These are phyloP conservation scores for Calophaca sinica DNA, from an alignment of 306 rosid genomes.

Conservation along the genomic window DNA sequence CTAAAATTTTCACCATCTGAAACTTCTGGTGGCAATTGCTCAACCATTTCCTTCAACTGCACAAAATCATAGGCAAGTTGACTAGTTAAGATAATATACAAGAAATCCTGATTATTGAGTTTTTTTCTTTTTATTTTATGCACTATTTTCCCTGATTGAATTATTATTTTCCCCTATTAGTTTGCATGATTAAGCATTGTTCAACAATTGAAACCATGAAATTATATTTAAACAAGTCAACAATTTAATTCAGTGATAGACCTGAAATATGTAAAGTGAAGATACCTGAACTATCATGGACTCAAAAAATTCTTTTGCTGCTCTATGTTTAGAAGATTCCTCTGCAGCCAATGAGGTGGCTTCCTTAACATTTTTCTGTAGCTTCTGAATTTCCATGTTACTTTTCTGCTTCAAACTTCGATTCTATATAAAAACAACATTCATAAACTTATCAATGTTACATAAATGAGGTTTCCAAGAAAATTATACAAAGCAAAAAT, in stretches of 20 bases:
- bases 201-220: not conserved
- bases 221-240: not conserved
- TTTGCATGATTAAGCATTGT: not conserved
- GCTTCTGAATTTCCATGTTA: constrained; percentile 57
- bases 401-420: constrained; percentile 66
- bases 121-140: not conserved
- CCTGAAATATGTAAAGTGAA: not conserved
- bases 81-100: constrained; percentile 40
- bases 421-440: constrained; percentile 57
- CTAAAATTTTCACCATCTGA: constrained; percentile 52
- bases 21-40: constrained; percentile 70
- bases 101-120: not conserved
- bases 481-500: constrained; percentile 16
- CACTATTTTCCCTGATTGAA: no score
- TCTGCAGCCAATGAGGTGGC: constrained; percentile 53
- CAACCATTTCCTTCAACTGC: constrained; percentile 67
- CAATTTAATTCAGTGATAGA: not conserved
- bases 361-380: constrained; percentile 54
- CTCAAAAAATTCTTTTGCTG: constrained; percentile 57
- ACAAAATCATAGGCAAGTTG: constrained; percentile 42
- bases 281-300: constrained; percentile 70
- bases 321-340: constrained; percentile 63
- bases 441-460: constrained; percentile 29
- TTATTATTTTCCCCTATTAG: no score
- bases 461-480: not conserved